Evolutionary conservation across 148 eudicot genomes (phyloP).

Genomic region (Agrostemma githago): DNA sequence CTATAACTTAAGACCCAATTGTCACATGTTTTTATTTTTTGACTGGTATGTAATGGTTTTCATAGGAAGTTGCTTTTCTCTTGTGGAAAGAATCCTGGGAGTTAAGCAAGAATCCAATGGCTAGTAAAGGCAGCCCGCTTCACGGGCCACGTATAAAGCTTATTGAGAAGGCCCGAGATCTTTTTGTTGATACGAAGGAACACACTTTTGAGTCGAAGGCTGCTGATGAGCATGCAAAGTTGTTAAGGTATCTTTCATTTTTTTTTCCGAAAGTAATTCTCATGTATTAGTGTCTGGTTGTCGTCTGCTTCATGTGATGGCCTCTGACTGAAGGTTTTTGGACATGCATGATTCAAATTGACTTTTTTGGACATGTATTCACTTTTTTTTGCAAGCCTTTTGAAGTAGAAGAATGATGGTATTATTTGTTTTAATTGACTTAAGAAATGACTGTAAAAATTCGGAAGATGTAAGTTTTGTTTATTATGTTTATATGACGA

Average conservation of each 20-base stretch:
- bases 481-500: background rate
- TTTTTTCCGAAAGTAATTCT: background rate
- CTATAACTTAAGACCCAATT: background rate
- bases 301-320: background rate
- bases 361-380: too few species aligned
- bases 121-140: conserved; percentile 86
- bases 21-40: background rate
- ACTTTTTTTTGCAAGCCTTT: background rate
- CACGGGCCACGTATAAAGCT: conserved; percentile 91
- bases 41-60: conserved; percentile 10
- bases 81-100: conserved; percentile 98
- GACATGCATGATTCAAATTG: background rate
- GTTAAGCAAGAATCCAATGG: conserved; percentile 79
- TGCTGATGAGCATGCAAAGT: conserved; percentile 96
- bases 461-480: too few species aligned
- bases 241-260: conserved; percentile 51
- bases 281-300: background rate
- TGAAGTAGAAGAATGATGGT: background rate
- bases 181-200: conserved; percentile 85
- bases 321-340: background rate
- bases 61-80: conserved; percentile 85
- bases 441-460: background rate
- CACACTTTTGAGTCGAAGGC: conserved; percentile 91
- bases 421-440: background rate
- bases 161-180: conserved; percentile 76